phyloP scores from a whole-genome alignment of 345 rosid genomes.

The Abelmoschus esculentus region DNA sequence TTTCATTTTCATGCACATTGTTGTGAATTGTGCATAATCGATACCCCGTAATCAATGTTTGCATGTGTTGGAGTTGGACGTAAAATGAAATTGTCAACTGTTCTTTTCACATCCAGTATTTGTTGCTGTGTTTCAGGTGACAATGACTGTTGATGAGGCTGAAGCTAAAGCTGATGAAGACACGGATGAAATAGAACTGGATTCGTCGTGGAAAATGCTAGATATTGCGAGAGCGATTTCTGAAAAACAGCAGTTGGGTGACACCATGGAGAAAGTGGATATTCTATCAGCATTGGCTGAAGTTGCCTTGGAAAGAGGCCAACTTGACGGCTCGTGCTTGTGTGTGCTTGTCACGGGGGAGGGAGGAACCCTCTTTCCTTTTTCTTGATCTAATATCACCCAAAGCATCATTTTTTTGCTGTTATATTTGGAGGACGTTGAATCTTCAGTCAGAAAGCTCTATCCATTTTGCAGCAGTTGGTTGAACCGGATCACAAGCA shows the following conservation, averaged over 20 bases:
- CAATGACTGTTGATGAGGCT: constrained; percentile 45
- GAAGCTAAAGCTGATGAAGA: constrained; percentile 78
- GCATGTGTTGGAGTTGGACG: neutral
- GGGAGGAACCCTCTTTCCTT: no score
- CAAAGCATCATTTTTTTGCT: constrained; percentile 28
- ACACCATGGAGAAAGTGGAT: no score
- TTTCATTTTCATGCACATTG: no score
- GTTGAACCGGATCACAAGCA: constrained; percentile 79
- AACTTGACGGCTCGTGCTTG: no score
- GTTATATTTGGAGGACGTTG: no score
- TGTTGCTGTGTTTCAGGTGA: constrained; percentile 19
- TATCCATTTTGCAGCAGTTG: constrained; percentile 56
- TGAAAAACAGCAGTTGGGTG: no score
- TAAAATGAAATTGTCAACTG: neutral
- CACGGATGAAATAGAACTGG: constrained; percentile 64
- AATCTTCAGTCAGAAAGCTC: constrained; percentile 34
- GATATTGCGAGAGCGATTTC: constrained; percentile 68
- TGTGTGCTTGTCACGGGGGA: no score
- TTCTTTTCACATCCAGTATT: constrained; percentile 3
- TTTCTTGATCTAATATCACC: neutral
- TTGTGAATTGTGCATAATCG: neutral
- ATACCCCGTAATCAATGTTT: neutral
- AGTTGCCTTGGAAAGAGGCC: no score
- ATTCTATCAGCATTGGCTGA: no score
- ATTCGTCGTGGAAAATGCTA: constrained; percentile 93